Percentiles rank a stretch among this genome's conserved stretches.
Evolutionary conservation across 768 basidiomycete genomes (phyloP).

Genomic region (Pseudohyphozyma bogoriensis): DNA sequence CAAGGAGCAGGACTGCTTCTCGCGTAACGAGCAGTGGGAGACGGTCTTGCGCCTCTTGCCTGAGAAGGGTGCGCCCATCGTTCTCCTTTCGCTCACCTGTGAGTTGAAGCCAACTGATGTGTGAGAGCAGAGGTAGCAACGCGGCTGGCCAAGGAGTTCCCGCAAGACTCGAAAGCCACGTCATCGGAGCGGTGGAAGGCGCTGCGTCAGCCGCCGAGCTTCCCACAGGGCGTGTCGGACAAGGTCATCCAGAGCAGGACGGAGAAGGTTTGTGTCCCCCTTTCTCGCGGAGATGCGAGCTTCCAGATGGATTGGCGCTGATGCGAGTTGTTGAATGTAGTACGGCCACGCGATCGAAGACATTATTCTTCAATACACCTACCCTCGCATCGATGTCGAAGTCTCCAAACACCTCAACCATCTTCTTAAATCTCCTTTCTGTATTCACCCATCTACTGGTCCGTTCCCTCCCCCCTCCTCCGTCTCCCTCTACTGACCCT

Average conservation of each 20-base stretch:
- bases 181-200: constrained; percentile 70
- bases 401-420: constrained; percentile 97
- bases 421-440: constrained; percentile 93
- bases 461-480: constrained; percentile 10
- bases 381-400: constrained; percentile 91
- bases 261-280: constrained; percentile 8
- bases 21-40: constrained; percentile 58
- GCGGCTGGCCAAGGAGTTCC: constrained; percentile 53
- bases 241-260: not conserved
- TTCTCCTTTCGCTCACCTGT: too few relatives aligned
- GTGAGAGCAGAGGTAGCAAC: not conserved
- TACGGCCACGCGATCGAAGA: constrained; percentile 57
- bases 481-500: not conserved
- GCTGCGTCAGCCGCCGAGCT: constrained; percentile 39
- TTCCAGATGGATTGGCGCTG: not conserved
- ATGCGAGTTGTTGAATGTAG: not conserved
- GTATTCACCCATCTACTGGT: constrained; percentile 84
- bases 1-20: constrained; percentile 75
- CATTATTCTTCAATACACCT: constrained; percentile 83
- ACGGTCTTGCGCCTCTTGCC: constrained; percentile 65
- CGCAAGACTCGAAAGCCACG: constrained; percentile 44
- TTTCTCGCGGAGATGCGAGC: not conserved
- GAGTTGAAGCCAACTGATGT: not conserved
- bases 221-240: too few relatives aligned
- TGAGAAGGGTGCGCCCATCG: constrained; percentile 42